Percentiles rank a stretch among this genome's conserved stretches.
These are phyloP conservation scores for Astrothelium subdiscretum DNA, from an alignment of 495 filamentous ascomycete genomes.

Conservation along the genomic window DNA sequence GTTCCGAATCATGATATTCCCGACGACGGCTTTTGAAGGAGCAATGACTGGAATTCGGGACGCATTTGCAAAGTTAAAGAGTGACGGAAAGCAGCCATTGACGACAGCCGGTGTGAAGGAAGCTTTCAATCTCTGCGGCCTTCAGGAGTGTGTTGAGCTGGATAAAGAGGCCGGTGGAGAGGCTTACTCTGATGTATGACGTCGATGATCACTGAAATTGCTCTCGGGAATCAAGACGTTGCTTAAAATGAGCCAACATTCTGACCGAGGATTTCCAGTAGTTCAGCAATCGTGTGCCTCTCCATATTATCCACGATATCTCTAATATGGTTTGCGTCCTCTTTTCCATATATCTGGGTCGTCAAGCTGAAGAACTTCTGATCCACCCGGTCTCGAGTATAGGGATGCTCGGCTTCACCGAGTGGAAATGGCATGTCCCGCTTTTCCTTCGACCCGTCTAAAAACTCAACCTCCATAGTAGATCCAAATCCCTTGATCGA, in stretches of 20 bases:
- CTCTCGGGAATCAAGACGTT: not conserved
- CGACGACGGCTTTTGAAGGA: slow-evolving; percentile 7
- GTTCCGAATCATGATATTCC: slow-evolving; percentile 18
- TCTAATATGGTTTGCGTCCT: slow-evolving; percentile 7
- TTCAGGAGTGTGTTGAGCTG: slow-evolving; percentile 13
- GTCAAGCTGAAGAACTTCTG: slow-evolving; percentile 17
- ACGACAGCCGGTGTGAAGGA: slow-evolving; percentile 10
- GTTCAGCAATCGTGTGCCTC: slow-evolving; percentile 1
- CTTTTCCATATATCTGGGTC: slow-evolving; percentile 12
- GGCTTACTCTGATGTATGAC: slow-evolving; percentile 12
- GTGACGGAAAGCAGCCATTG: slow-evolving; percentile 1
- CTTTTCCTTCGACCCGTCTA: slow-evolving; percentile 8
- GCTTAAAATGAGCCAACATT: not conserved
- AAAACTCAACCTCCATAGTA: slow-evolving; percentile 10
- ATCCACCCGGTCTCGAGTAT: slow-evolving; percentile 15
- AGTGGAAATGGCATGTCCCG: slow-evolving; percentile 15
- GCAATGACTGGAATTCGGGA: slow-evolving; percentile 12
- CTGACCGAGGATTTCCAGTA: slow-evolving; percentile 8
- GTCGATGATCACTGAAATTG: not conserved
- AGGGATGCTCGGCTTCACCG: slow-evolving; percentile 20
- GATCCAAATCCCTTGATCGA: slow-evolving; percentile 11
- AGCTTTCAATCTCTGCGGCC: slow-evolving; percentile 15
- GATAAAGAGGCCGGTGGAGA: slow-evolving; percentile 17
- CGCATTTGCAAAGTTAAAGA: slow-evolving; percentile 12
- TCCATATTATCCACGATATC: slow-evolving; percentile 11